Evolutionary conservation across 2,329 filamentous ascomycete species (phyloP), one percentile per base, ranked within the genome.

Genomic region (Piedraia hortae): DNA sequence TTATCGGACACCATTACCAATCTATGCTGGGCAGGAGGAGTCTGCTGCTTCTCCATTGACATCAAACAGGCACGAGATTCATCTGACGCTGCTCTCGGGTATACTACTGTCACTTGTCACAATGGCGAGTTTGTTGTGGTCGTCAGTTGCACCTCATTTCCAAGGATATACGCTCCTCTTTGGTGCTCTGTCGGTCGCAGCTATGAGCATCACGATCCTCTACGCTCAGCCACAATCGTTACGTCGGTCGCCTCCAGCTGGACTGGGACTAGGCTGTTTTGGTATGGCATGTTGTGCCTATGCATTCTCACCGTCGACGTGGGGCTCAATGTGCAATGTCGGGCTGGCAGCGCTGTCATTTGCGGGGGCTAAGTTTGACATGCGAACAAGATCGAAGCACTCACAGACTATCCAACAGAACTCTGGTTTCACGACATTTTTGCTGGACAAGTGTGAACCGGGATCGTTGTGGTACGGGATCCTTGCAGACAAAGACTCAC

Each of bases 401-500:
- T 29, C 42, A 22, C 25, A 33, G 16, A 30, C 39, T 24, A 19
- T 26, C 16, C 31, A 43, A 21, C 44, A 37, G 21, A 21, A 34
- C 21, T 88, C 77, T 0, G 53, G 48, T 20, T 53, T 89, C 17
- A 89, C 82, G 0, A 60, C 56, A 8, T 58, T 69, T 24, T 43
- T 93, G 3, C 53, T 93, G n/a, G 56, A 57, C 1, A 56, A 61
- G 24, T 69, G 67, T 6, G 58, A 69, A 21, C 54, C 55, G 12
- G 75, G 69, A 41, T 80, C 82, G 0, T 55, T 93, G 15, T 37
- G 91, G 10, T 67, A 91, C 39, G 70, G 75, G 23, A 77, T 97
- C 26, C 49, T 97, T 35, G 63, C 68, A 8, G 82, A 93, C 38
- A 78, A 77, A 36, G 82, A 97, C 43, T 93, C 82, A 9, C 62